Conservation (phyloP, 2,329 filamentous ascomycete species). For the Mycosphaerella sp. region DNA sequence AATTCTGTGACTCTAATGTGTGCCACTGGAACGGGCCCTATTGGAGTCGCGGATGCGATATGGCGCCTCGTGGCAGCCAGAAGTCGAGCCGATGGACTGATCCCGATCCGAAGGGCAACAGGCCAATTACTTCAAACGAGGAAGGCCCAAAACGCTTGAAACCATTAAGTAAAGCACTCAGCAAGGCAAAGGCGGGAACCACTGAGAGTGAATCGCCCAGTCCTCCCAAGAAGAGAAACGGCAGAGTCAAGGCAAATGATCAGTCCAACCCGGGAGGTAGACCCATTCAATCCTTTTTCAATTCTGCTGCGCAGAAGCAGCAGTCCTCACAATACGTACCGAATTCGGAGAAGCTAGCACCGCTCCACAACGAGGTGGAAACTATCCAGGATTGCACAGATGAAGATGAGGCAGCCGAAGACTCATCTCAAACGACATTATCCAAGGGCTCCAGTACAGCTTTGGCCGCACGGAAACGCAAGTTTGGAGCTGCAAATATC, state of each 20-base stretch:
- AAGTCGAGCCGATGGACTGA: constrained; percentile 2
- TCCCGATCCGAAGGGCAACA: neutral
- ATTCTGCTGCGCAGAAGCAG: constrained; percentile 38
- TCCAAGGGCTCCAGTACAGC: constrained; percentile 32
- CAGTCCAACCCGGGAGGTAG: constrained; percentile 35
- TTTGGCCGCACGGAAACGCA: constrained; percentile 33
- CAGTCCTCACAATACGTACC: constrained; percentile 34
- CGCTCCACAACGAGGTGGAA: constrained; percentile 23
- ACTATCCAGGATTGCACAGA: constrained; percentile 32
- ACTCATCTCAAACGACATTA: constrained; percentile 16
- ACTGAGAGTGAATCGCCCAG: neutral
- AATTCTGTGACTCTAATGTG: neutral
- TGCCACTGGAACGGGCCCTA: neutral
- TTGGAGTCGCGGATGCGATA: neutral
- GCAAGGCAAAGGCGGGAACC: constrained; percentile 2
- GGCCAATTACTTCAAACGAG: neutral
- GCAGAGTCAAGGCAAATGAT: constrained; percentile 23
- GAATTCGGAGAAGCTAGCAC: constrained; percentile 37
- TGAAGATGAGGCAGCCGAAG: constrained; percentile 19
- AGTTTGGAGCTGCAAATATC: constrained; percentile 20
- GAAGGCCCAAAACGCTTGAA: neutral
- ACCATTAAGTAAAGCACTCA: constrained; percentile 5
- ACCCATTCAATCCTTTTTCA: constrained; percentile 47
- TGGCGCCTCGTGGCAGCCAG: constrained; percentile 6
- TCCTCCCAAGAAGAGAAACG: constrained; percentile 3